These are phyloP conservation scores for Singerocomus rubriflavus DNA, from an alignment of 1,284 basidiomycete species.

Conservation along the genomic window DNA sequence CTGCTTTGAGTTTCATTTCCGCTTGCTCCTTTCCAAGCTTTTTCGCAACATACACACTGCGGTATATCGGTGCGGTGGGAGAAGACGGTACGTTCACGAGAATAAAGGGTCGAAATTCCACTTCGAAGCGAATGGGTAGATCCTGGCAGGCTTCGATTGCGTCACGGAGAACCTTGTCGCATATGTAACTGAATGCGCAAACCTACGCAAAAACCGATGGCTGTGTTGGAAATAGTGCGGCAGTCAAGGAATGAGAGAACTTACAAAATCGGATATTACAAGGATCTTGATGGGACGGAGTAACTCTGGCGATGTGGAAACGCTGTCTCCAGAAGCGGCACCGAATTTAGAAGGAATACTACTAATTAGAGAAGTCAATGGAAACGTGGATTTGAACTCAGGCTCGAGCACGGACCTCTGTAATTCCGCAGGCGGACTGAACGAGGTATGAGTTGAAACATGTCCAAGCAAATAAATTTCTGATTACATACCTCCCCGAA, in stretches of 20 bases:
- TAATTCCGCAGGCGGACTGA: slow-evolving; percentile 12
- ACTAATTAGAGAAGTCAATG: not conserved
- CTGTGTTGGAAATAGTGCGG: slow-evolving; percentile 8
- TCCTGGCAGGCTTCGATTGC: slow-evolving; percentile 61
- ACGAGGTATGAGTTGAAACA: not conserved
- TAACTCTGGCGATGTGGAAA: slow-evolving; percentile 3
- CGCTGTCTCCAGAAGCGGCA: not conserved
- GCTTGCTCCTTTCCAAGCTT: slow-evolving; percentile 61
- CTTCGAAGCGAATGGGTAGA: slow-evolving; percentile 61
- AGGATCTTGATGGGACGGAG: slow-evolving; percentile 58
- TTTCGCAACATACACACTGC: slow-evolving; percentile 34
- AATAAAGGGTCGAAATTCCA: slow-evolving; percentile 73
- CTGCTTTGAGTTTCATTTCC: slow-evolving; percentile 43
- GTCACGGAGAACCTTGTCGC: slow-evolving; percentile 64
- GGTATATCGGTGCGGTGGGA: slow-evolving; percentile 44
- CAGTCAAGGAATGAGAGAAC: slow-evolving; percentile 22
- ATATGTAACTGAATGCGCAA: slow-evolving; percentile 74
- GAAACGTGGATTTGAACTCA: no score
- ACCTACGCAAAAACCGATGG: slow-evolving; percentile 40
- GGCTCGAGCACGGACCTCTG: slow-evolving; percentile 15
- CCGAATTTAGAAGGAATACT: slow-evolving; percentile 25
- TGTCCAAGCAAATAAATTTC: not conserved
- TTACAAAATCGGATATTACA: slow-evolving; percentile 68
- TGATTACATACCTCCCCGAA: slow-evolving; percentile 13
- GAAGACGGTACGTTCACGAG: slow-evolving; percentile 49